These are phyloP conservation scores for Ceratocystis cubensis DNA, from an alignment of 2,329 filamentous ascomycete species.

Conservation along the genomic window DNA sequence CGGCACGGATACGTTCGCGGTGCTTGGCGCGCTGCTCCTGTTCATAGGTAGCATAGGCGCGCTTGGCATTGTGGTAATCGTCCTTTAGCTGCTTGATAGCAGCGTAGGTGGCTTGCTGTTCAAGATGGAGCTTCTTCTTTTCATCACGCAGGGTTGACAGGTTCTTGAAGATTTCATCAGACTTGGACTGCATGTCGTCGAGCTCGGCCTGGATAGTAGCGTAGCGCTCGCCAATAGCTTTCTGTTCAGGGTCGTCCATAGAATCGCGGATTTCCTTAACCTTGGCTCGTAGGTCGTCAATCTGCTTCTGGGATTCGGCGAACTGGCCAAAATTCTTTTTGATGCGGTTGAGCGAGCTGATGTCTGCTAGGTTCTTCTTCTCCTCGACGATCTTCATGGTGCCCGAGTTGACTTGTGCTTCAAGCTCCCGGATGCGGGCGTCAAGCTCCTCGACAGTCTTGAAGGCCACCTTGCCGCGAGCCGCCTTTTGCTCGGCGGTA, in stretches of 20 bases:
- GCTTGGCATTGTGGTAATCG: constrained; percentile 67
- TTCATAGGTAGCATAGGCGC: constrained; percentile 74
- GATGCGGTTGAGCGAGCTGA: constrained; percentile 71
- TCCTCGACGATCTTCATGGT: constrained; percentile 94
- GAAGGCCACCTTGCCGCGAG: constrained; percentile 67
- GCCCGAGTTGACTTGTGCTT: constrained; percentile 76
- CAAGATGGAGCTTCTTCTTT: constrained; percentile 65
- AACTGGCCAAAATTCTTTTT: constrained; percentile 84
- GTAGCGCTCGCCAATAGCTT: constrained; percentile 78
- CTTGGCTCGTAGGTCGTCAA: constrained; percentile 75
- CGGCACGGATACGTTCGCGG: constrained; percentile 66
- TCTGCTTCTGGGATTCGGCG: constrained; percentile 74
- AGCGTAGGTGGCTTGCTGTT: constrained; percentile 76
- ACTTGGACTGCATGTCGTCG: constrained; percentile 79
- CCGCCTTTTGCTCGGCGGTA: constrained; percentile 74
- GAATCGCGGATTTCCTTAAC: constrained; percentile 80
- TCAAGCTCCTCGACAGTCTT: constrained; percentile 84
- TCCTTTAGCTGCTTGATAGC: constrained; percentile 82
- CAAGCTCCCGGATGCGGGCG: constrained; percentile 63
- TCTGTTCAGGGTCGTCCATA: constrained; percentile 82
- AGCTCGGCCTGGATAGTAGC: constrained; percentile 75
- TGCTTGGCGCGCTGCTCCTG: constrained; percentile 65
- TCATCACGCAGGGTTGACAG: constrained; percentile 75
- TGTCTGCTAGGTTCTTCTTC: constrained; percentile 80
- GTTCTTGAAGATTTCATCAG: constrained; percentile 82